Base-by-base conservation (phyloP, 1,284 basidiomycete species). In the Malassezia yamatoensis region DNA sequence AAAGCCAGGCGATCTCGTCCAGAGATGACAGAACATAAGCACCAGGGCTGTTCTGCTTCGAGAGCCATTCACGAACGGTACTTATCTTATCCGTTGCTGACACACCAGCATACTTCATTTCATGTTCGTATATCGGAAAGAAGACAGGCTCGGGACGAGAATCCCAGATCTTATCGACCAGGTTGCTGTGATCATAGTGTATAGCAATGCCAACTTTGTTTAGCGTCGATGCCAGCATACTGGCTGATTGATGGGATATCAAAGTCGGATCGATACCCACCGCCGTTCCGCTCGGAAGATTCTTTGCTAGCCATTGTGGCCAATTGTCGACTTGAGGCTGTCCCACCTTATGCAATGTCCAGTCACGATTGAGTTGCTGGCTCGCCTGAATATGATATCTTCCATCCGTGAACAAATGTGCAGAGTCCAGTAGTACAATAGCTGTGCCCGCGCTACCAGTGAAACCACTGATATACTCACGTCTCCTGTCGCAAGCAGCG, bases 231-330 rank as follows among this genome's bases (percentile, higher is more conserved):
- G 63, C 37, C 5, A 72, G 58, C 20, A 36, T 13, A 39, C 58
- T 55, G 35, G 83, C 85, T 68, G 54, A 64, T 68, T 86, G 82
- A 66, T 86, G 82, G 3, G 88, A 82, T 57, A 93, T 79, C 78
- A 93, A 84, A 29, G 87, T 85, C 9, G 90, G 88, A 75, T 96
- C 91, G 53, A 94, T 81, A 12, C 90, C 90, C 53, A 94, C 82
- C 59, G 83, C 80, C 24, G 79, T 70, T 2, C 77, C 76, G 53
- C 79, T 77, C 45, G 80, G 80, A 11, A 77, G 81, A 49, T 63
- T 56, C 16, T 57, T 40, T 15, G 58, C 50, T 12, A 73, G 40
- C 69, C 67, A 72, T 16, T 87, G 85, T 20, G 79, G 56, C 70
- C 70, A 73, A 21, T 67, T 58, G 20, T 53, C 42, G 10, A 68